A percentile compares a stretch with the other conserved stretches of the same genome.
Evolutionary conservation across 2,329 filamentous ascomycete genomes (phyloP).

Genomic region (Alternaria dauci): DNA sequence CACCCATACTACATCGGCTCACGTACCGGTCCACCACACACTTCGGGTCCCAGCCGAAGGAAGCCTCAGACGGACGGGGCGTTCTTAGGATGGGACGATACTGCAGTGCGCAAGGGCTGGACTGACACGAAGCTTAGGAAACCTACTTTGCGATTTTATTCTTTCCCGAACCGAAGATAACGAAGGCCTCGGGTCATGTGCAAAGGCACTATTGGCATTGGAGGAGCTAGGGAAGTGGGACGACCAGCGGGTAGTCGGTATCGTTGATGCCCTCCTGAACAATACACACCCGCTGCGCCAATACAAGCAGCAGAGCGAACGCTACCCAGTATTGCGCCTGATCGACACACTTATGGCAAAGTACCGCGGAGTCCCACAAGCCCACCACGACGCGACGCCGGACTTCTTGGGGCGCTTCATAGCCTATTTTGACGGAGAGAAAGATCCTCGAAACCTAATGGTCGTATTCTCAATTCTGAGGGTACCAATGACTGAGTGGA

Average conservation of each 20-base stretch:
- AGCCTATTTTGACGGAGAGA: slow-evolving; percentile 72
- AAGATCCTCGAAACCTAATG: slow-evolving; percentile 75
- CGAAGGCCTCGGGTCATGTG: slow-evolving; percentile 64
- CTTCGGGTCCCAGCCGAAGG: too few relatives aligned
- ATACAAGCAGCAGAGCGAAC: slow-evolving; percentile 67
- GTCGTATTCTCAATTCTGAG: slow-evolving; percentile 72
- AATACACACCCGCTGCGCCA: slow-evolving; percentile 67
- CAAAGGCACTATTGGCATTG: slow-evolving; percentile 66
- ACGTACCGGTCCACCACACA: neutral
- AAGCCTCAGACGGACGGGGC: neutral
- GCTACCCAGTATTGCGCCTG: slow-evolving; percentile 69
- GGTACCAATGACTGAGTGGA: slow-evolving; percentile 74
- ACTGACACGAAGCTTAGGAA: slow-evolving; percentile 50
- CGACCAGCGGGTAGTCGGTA: slow-evolving; percentile 62
- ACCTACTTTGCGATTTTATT: slow-evolving; percentile 68
- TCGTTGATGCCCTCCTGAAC: slow-evolving; percentile 60
- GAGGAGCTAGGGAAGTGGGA: slow-evolving; percentile 69
- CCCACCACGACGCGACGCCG: slow-evolving; percentile 60
- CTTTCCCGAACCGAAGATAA: slow-evolving; percentile 68
- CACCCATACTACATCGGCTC: neutral
- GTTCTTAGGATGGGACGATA: neutral
- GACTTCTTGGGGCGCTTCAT: slow-evolving; percentile 69
- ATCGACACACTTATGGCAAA: slow-evolving; percentile 69
- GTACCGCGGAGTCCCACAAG: slow-evolving; percentile 55
- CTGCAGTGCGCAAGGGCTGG: neutral